Conservation (phyloP, 805 yeast species). For the Candida odintsovae region DNA sequence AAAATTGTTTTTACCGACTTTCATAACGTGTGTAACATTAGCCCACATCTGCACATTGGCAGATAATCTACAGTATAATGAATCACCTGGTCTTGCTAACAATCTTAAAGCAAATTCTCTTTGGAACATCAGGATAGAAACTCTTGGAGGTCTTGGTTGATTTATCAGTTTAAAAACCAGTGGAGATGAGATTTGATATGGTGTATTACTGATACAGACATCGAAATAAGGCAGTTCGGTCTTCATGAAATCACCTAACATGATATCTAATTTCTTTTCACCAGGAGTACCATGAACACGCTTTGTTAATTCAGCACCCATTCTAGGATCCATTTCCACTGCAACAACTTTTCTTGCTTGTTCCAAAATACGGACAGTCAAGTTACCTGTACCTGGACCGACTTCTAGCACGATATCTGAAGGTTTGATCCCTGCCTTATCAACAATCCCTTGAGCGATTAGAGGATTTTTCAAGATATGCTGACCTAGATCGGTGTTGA, state of each 20-base stretch:
- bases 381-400: slow-evolving; percentile 98
- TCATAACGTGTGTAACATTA: slow-evolving; percentile 97
- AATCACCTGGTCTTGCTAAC: slow-evolving; percentile 94
- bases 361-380: slow-evolving; percentile 88
- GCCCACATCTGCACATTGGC: slow-evolving; percentile 99
- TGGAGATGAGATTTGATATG: slow-evolving; percentile 96
- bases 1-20: slow-evolving; percentile 94
- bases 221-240: slow-evolving; percentile 93
- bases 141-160: slow-evolving; percentile 92
- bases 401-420: slow-evolving; percentile 92
- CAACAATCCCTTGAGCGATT: slow-evolving; percentile 97
- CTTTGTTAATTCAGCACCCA: slow-evolving; percentile 98
- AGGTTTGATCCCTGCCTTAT: slow-evolving; percentile 89
- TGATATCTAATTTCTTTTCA: slow-evolving; percentile 84
- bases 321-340: slow-evolving; percentile 98
- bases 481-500: slow-evolving; percentile 95
- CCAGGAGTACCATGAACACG: slow-evolving; percentile 97
- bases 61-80: slow-evolving; percentile 84
- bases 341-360: slow-evolving; percentile 94
- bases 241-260: slow-evolving; percentile 94
- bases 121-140: slow-evolving; percentile 94
- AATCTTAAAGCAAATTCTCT: slow-evolving; percentile 93
- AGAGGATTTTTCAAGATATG: slow-evolving; percentile 94
- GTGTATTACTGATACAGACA: slow-evolving; percentile 94
- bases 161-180: slow-evolving; percentile 87